Conservation (phyloP, 2,329 filamentous ascomycete genomes). For the Exserohilum rostratum region DNA sequence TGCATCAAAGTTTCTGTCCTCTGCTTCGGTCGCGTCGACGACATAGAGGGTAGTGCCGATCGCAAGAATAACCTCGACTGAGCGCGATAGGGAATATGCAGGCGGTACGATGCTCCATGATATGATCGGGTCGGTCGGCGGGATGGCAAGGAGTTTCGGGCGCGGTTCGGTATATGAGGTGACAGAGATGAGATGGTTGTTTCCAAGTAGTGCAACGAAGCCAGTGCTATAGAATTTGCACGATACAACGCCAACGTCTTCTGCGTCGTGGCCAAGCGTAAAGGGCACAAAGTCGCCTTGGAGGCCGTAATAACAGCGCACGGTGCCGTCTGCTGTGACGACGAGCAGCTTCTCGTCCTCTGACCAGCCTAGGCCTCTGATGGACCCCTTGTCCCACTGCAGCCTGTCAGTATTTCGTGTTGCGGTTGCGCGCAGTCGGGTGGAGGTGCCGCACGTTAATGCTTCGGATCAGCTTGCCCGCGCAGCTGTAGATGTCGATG, state of each 20-base stretch:
- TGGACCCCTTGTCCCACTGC: conserved; percentile 85
- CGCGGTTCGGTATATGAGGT: conserved; percentile 88
- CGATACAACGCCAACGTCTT: conserved; percentile 84
- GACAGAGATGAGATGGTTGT: conserved; percentile 87
- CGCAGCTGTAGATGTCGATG: conserved; percentile 93
- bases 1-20: conserved; percentile 88
- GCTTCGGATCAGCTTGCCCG: conserved; percentile 83
- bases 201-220: conserved; percentile 89
- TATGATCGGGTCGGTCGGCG: conserved; percentile 78
- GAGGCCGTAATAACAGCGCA: conserved; percentile 88
- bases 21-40: conserved; percentile 85
- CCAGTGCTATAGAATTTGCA: conserved; percentile 91
- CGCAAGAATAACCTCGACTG: conserved; percentile 89
- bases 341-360: conserved; percentile 92
- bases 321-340: conserved; percentile 85
- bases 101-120: conserved; percentile 92
- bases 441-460: conserved; percentile 62
- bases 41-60: conserved; percentile 84
- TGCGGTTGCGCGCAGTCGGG: conserved; percentile 1
- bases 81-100: conserved; percentile 84
- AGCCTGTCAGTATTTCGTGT: conserved; percentile 20
- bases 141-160: conserved; percentile 77
- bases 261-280: conserved; percentile 83
- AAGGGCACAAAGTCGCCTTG: conserved; percentile 96
- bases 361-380: conserved; percentile 92